phyloP scores from a whole-genome alignment of 2,329 filamentous ascomycete genomes.

The Pseudopithomyces chartarum region DNA sequence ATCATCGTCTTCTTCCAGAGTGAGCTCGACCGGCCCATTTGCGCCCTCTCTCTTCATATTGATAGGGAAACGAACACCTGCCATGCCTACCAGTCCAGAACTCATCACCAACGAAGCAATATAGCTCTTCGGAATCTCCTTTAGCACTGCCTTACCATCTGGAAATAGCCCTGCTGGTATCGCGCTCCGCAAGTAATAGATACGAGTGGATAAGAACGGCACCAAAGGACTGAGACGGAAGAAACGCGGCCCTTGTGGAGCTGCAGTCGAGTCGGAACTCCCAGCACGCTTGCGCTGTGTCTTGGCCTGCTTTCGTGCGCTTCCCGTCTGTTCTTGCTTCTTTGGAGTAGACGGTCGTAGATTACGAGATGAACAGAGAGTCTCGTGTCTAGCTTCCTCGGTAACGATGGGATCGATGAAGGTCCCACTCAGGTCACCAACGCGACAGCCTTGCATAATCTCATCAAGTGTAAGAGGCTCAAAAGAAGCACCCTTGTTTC shows the following conservation, averaged over 20 bases:
- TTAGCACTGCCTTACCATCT: slow-evolving; percentile 29
- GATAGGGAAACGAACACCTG: slow-evolving; percentile 26
- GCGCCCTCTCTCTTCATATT: slow-evolving; percentile 17
- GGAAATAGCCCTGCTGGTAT: slow-evolving; percentile 24
- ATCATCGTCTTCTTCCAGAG: slow-evolving; percentile 16
- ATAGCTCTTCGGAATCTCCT: slow-evolving; percentile 37
- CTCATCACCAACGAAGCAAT: slow-evolving; percentile 41
- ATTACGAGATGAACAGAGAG: slow-evolving; percentile 13
- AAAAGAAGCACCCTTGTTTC: slow-evolving; percentile 42
- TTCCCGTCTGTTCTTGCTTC: slow-evolving; percentile 11
- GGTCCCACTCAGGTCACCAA: slow-evolving; percentile 24
- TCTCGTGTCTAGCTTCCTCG: slow-evolving; percentile 10
- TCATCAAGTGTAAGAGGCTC: slow-evolving; percentile 42
- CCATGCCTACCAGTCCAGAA: slow-evolving; percentile 41
- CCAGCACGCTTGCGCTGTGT: slow-evolving; percentile 26
- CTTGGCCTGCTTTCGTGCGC: slow-evolving; percentile 11
- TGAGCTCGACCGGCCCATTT: slow-evolving; percentile 20
- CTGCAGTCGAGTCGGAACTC: slow-evolving; percentile 17
- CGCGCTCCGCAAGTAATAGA: slow-evolving; percentile 37
- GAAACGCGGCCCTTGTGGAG: slow-evolving; percentile 33
- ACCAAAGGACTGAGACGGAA: slow-evolving; percentile 38
- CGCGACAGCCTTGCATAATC: slow-evolving; percentile 35
- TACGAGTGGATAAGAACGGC: slow-evolving; percentile 36
- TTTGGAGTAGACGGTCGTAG: slow-evolving; percentile 16
- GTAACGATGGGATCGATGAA: slow-evolving; percentile 34